These are phyloP conservation scores for Multifurca ochricompacta DNA, from an alignment of 768 basidiomycete species.

Conservation along the genomic window DNA sequence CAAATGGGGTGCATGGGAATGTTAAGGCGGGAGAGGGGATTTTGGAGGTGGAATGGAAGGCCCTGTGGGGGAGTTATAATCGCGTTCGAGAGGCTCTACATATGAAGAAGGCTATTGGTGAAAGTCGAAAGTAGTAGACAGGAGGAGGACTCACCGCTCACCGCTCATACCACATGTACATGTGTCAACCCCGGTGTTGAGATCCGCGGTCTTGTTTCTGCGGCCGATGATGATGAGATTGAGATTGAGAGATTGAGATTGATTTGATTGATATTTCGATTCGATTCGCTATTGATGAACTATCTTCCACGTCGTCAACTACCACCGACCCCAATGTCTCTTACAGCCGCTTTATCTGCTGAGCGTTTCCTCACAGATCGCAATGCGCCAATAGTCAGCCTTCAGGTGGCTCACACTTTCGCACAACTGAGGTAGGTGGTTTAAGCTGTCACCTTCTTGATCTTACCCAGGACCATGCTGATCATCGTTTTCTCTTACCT, in stretches of 20 bases:
- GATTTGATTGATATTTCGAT: neutral
- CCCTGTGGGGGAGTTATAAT: conserved; percentile 52
- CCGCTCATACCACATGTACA: too few species aligned
- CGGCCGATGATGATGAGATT: too few species aligned
- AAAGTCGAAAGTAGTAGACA: neutral
- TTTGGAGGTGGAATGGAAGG: conserved; percentile 52
- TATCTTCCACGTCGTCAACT: neutral
- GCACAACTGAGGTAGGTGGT: conserved; percentile 48
- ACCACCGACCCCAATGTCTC: conserved; percentile 21
- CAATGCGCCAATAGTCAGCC: conserved; percentile 65
- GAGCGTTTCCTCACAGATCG: conserved; percentile 72
- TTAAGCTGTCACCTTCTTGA: neutral
- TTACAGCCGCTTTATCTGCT: conserved; percentile 31
- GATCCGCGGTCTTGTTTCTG: too few species aligned
- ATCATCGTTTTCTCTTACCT: neutral
- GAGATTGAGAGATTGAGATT: too few species aligned
- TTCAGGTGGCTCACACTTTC: conserved; percentile 64
- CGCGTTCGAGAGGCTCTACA: conserved; percentile 29
- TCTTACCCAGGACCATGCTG: neutral
- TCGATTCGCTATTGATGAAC: neutral
- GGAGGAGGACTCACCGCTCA: too few species aligned
- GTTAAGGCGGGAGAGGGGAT: conserved; percentile 43
- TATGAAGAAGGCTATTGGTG: neutral
- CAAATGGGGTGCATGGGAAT: conserved; percentile 30
- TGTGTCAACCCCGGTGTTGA: neutral